Percentiles rank a stretch among this genome's conserved stretches.
Conservation (phyloP, 495 filamentous ascomycete species). For the Annulohypoxylon moriforme region DNA sequence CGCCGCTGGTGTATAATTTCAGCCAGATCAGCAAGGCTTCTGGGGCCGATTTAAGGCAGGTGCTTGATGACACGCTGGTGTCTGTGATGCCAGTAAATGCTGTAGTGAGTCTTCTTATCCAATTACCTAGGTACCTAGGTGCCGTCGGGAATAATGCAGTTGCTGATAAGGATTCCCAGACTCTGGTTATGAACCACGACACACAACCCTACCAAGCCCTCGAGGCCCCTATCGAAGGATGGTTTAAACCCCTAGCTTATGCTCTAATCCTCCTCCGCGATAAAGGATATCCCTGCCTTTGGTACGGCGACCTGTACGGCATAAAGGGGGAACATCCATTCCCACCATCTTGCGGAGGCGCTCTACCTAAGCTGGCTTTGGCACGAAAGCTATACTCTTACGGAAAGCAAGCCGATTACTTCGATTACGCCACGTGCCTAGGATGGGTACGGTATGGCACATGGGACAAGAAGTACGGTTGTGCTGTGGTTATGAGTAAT, state of each 20-base stretch:
- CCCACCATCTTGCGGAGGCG: background rate
- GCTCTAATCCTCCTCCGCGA: background rate
- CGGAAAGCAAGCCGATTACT: slow-evolving; percentile 1
- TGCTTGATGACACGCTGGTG: background rate
- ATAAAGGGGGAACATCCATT: slow-evolving; percentile 2
- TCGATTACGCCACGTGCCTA: background rate
- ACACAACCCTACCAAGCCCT: slow-evolving; percentile 3
- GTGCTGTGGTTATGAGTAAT: slow-evolving; percentile 3
- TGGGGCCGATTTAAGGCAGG: background rate
- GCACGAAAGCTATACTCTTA: slow-evolving; percentile 2
- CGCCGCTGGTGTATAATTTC: slow-evolving; percentile 5
- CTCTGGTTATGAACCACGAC: slow-evolving; percentile 1
- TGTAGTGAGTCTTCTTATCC: background rate
- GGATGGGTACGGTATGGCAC: slow-evolving; percentile 1
- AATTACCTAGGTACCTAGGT: background rate
- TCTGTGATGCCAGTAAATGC: background rate
- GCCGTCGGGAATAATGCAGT: background rate
- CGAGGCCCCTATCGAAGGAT: slow-evolving; percentile 3
- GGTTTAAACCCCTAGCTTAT: slow-evolving; percentile 3
- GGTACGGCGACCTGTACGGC: slow-evolving; percentile 1
- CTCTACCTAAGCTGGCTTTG: slow-evolving; percentile 1
- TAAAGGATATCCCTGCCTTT: background rate
- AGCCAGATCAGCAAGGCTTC: slow-evolving; percentile 4
- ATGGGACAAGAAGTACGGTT: background rate
- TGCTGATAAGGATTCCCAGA: background rate